Evolutionary conservation across 179 eudicot species (phyloP).

Genomic region (Drosera spatulata): DNA sequence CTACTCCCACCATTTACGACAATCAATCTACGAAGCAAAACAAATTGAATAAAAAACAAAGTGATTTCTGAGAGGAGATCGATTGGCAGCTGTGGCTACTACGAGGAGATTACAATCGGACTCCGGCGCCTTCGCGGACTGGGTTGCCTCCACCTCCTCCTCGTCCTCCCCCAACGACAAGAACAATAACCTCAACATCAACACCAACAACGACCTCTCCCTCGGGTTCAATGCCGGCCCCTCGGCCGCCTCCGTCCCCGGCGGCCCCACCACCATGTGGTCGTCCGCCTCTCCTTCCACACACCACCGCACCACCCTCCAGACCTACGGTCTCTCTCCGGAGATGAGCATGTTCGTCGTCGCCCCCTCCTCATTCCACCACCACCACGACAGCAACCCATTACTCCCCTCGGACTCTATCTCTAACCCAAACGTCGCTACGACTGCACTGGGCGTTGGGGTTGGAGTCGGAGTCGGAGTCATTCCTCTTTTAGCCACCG

Average conservation of each 20-base stretch:
- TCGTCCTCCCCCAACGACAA: constrained; percentile 23
- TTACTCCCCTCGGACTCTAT: not conserved
- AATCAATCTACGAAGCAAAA: not conserved
- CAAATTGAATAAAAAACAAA: too few relatives aligned
- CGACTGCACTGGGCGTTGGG: constrained; percentile 1
- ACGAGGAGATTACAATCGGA: constrained; percentile 56
- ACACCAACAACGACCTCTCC: constrained; percentile 46
- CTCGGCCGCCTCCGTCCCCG: constrained; percentile 12
- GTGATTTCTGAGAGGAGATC: not conserved
- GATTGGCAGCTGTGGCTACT: constrained; percentile 57
- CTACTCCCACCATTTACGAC: constrained; percentile 12
- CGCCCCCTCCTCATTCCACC: constrained; percentile 42
- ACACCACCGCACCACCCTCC: not conserved
- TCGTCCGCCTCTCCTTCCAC: constrained; percentile 23
- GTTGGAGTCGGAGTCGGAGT: constrained; percentile 21
- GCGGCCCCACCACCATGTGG: constrained; percentile 25
- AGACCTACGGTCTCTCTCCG: constrained; percentile 29
- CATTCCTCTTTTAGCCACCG: constrained; percentile 22
- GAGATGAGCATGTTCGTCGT: constrained; percentile 72
- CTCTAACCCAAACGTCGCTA: constrained; percentile 9
- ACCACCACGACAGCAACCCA: constrained; percentile 18
- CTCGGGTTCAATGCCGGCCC: constrained; percentile 62
- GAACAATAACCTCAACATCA: not conserved
- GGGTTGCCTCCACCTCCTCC: constrained; percentile 50
- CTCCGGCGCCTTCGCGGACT: constrained; percentile 74